Evolutionary conservation across 495 filamentous ascomycete genomes (phyloP).

Genomic region (Penicillium simplicissimum): DNA sequence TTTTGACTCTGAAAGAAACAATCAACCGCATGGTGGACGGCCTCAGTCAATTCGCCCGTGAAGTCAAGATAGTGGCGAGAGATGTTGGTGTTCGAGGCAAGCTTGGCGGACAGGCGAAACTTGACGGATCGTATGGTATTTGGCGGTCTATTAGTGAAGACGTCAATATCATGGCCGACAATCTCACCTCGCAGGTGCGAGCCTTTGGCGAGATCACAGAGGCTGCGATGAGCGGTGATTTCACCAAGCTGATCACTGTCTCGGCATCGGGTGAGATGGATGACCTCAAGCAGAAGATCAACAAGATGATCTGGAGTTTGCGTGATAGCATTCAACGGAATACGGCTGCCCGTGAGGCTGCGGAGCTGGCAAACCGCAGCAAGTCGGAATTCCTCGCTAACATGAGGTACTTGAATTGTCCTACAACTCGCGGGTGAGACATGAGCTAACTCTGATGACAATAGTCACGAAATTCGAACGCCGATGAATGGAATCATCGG

Average conservation of each 20-base stretch:
- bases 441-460: not conserved
- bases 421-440: conserved; percentile 38
- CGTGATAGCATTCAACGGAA: conserved; percentile 56
- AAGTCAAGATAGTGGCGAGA: conserved; percentile 89
- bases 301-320: conserved; percentile 89
- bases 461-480: conserved; percentile 76
- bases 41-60: conserved; percentile 85
- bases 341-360: conserved; percentile 47
- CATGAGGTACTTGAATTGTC: conserved; percentile 80
- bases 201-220: conserved; percentile 91
- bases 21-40: conserved; percentile 97
- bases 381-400: conserved; percentile 68
- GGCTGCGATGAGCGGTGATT: conserved; percentile 84
- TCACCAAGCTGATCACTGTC: conserved; percentile 86
- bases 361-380: conserved; percentile 59
- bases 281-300: conserved; percentile 92
- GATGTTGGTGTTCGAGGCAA: conserved; percentile 93
- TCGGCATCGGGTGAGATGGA: conserved; percentile 96
- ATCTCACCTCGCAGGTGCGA: conserved; percentile 87
- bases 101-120: conserved; percentile 85
- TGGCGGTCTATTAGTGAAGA: conserved; percentile 95
- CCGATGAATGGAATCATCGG: conserved; percentile 71
- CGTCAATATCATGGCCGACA: conserved; percentile 75
- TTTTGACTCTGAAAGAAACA: conserved; percentile 83
- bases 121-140: conserved; percentile 88